Evolutionary conservation across 306 rosid genomes (phyloP).

Genomic region (Vigna mungo): DNA sequence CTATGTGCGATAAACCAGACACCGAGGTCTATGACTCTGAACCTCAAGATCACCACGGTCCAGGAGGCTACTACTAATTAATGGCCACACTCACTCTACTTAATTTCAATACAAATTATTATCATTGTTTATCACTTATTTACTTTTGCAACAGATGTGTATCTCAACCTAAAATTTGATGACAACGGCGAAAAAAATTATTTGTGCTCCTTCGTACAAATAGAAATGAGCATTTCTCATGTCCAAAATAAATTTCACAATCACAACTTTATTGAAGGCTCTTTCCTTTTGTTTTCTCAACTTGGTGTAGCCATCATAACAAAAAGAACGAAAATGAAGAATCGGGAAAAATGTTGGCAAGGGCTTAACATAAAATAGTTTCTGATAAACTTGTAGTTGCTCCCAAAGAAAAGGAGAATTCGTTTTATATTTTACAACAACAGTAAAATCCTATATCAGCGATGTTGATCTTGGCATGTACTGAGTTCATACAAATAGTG

Average conservation of each 20-base stretch:
- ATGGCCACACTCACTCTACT: not conserved
- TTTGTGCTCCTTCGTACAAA: not conserved
- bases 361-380: not conserved
- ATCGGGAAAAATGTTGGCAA: not conserved
- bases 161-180: slow-evolving; percentile 2
- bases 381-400: not conserved
- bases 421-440: not conserved
- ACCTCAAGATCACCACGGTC: not conserved
- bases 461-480: not conserved
- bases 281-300: not conserved
- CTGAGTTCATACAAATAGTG: slow-evolving; percentile 1
- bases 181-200: not conserved
- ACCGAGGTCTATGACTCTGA: slow-evolving; percentile 42
- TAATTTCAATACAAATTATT: not conserved
- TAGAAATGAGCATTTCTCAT: not conserved
- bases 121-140: slow-evolving; percentile 17
- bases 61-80: slow-evolving; percentile 43
- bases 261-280: not conserved
- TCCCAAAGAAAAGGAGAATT: not conserved
- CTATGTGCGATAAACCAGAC: slow-evolving; percentile 74
- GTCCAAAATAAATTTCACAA: not conserved
- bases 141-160: not conserved
- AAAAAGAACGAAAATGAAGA: not conserved
- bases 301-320: not conserved
- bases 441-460: slow-evolving; percentile 4